Conservation (phyloP, 192 early-diverging fungal genomes). For the Coemansia sp. region DNA sequence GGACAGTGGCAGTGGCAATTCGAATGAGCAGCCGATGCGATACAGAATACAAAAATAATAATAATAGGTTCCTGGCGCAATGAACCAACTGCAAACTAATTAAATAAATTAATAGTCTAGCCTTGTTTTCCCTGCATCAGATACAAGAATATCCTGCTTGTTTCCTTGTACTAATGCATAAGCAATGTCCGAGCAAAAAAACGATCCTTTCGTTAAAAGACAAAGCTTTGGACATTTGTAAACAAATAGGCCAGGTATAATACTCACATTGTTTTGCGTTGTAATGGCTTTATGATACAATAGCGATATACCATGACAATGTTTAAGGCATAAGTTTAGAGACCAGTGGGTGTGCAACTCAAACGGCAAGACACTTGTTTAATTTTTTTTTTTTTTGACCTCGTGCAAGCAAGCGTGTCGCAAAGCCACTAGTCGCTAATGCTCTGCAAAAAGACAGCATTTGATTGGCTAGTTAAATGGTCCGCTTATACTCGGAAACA, state of each 20-base stretch:
- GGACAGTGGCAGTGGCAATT: slow-evolving; percentile 1
- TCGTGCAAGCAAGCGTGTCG: no score
- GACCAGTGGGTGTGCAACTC: no score
- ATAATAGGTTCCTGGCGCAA: not conserved
- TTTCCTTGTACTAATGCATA: not conserved
- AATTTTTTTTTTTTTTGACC: no score
- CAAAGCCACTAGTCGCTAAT: no score
- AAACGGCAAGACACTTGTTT: no score
- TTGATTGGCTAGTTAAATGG: no score
- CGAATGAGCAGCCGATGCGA: not conserved
- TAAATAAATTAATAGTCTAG: not conserved
- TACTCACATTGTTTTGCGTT: no score
- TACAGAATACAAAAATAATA: not conserved
- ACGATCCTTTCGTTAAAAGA: not conserved
- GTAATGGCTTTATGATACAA: not conserved
- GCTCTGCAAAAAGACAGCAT: no score
- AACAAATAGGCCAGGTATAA: not conserved
- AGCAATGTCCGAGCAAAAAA: no score
- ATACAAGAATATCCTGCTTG: not conserved
- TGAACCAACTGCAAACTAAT: not conserved
- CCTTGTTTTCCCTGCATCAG: not conserved
- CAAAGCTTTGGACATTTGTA: not conserved
- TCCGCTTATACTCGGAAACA: no score
- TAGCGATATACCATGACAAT: no score
- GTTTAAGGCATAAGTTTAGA: no score